Percentiles rank a stretch among this genome's conserved stretches.
These are phyloP conservation scores for Neofusicoccum parvum DNA, from an alignment of 2,329 filamentous ascomycete genomes.

Conservation along the genomic window DNA sequence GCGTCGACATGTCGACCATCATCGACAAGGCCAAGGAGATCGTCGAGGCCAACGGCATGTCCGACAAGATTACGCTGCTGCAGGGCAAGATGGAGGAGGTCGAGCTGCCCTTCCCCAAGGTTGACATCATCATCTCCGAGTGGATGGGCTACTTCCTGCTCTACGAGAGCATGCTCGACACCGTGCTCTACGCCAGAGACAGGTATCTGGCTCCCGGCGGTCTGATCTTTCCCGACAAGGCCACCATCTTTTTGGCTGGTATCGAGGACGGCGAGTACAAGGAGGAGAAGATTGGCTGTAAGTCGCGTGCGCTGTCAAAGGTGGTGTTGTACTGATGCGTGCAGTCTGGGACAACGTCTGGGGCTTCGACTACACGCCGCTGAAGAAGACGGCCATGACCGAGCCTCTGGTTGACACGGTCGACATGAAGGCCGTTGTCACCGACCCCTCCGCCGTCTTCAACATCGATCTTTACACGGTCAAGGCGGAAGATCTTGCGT, in stretches of 20 bases:
- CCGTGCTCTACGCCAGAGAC: conserved; percentile 94
- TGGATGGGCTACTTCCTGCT: conserved; percentile 99
- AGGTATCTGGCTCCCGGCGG: conserved; percentile 81
- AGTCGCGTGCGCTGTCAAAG: conserved; percentile 41
- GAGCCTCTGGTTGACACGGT: conserved; percentile 98
- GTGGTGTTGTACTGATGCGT: conserved; percentile 24
- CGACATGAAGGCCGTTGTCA: conserved; percentile 95
- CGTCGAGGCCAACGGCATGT: conserved; percentile 86
- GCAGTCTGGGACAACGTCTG: conserved; percentile 99
- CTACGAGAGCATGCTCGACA: conserved; percentile 99
- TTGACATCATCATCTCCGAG: conserved; percentile 99
- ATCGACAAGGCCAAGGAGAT: conserved; percentile 98
- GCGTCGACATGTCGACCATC: conserved; percentile 99
- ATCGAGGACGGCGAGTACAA: conserved; percentile 99
- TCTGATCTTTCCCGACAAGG: conserved; percentile 98
- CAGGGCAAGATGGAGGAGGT: conserved; percentile 99
- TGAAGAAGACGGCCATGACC: conserved; percentile 90
- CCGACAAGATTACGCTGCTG: conserved; percentile 93
- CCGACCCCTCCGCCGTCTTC: conserved; percentile 81
- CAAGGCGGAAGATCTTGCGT: conserved; percentile 79
- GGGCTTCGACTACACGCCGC: conserved; percentile 92
- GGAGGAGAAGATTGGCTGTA: conserved; percentile 99
- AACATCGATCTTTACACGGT: conserved; percentile 94
- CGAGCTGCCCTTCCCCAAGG: conserved; percentile 85
- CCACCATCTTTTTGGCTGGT: conserved; percentile 92